Evolutionary conservation across 176 grass and related monocot species (phyloP).

Genomic region (Areca catechu): DNA sequence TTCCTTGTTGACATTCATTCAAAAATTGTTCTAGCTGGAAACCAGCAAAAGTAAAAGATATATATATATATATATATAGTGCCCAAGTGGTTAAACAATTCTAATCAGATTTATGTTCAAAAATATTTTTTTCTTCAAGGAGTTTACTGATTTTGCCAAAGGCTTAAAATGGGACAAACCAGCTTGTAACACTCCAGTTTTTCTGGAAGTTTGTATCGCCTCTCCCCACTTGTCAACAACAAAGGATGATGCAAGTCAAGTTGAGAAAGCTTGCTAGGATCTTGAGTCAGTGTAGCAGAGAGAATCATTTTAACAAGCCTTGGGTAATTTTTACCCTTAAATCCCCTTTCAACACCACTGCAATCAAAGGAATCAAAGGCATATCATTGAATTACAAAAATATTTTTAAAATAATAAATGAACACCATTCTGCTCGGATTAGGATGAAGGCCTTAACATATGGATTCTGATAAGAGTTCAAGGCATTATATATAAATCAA

Average conservation of each 20-base stretch:
- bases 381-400: slow-evolving; percentile 12
- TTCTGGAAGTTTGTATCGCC: slow-evolving; percentile 66
- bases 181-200: slow-evolving; percentile 74
- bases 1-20: no score
- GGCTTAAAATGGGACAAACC: slow-evolving; percentile 26
- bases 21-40: no score
- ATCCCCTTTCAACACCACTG: slow-evolving; percentile 68
- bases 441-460: no score
- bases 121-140: no score
- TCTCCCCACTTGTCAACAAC: slow-evolving; percentile 82
- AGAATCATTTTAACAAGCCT: slow-evolving; percentile 77
- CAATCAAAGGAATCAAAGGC: slow-evolving; percentile 17
- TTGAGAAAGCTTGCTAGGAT: slow-evolving; percentile 97
- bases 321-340: slow-evolving; percentile 80
- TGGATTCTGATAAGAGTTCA: no score
- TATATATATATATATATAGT: no score
- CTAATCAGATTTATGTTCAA: no score
- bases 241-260: slow-evolving; percentile 79
- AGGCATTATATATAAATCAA: no score
- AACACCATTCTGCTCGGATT: no score
- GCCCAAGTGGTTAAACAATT: no score
- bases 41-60: no score
- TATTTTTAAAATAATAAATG: not conserved
- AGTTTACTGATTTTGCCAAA: no score
- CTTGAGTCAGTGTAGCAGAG: slow-evolving; percentile 91